phyloP scores from a whole-genome alignment of 108 stramenopile genomes.

The Conticribra weissflogii region DNA sequence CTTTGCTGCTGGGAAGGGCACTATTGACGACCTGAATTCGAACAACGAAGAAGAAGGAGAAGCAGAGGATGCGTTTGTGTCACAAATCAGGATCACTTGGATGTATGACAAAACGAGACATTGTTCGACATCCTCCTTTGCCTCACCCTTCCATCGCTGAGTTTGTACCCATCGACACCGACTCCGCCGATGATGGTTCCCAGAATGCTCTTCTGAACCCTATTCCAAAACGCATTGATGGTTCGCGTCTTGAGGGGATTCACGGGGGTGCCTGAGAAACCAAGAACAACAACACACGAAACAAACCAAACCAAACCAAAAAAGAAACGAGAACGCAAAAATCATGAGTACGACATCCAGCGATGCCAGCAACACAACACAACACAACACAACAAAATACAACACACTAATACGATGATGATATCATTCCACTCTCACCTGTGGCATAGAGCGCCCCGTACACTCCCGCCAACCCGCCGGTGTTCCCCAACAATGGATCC shows the following conservation, averaged over 20 bases:
- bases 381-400: background rate
- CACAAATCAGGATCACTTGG: no score
- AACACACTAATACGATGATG: background rate
- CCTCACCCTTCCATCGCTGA: constrained; percentile 10
- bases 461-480: constrained; percentile 61
- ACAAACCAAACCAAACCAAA: no score
- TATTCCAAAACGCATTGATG: constrained; percentile 5
- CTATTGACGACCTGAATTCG: no score
- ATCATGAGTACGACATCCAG: no score
- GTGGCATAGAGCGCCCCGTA: constrained; percentile 66
- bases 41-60: background rate
- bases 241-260: constrained; percentile 9
- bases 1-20: no score
- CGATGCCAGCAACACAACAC: background rate
- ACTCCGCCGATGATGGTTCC: background rate
- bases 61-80: background rate
- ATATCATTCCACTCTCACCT: constrained; percentile 8
- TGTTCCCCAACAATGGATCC: constrained; percentile 66
- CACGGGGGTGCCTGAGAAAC: background rate
- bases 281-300: no score
- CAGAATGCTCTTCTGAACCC: constrained; percentile 15
- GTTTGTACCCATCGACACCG: constrained; percentile 2
- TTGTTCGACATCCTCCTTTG: background rate
- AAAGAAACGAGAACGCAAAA: no score
- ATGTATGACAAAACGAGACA: no score